Conservation (phyloP, 75 land plant species). For the Chamaecyparis obtusa region DNA sequence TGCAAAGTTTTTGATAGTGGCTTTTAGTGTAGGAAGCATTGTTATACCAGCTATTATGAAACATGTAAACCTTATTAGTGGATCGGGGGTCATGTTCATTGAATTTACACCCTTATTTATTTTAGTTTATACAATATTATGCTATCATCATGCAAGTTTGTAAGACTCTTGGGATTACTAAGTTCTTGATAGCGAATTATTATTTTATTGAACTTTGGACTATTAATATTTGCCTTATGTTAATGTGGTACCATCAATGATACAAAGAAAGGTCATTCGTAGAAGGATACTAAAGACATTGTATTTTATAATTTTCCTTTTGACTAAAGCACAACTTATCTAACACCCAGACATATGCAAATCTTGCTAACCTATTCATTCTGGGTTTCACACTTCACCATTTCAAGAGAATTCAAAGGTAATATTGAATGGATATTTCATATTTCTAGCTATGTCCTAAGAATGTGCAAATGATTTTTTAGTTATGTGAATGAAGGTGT, state of each 20-base stretch:
- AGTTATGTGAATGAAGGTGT: background rate
- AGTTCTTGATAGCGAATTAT: background rate
- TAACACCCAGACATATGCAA: background rate
- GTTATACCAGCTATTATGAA: slow-evolving; percentile 93
- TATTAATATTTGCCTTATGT: background rate
- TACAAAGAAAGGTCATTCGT: background rate
- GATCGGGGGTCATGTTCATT: slow-evolving; percentile 85
- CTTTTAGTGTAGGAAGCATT: slow-evolving; percentile 89
- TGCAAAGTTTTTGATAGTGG: slow-evolving; percentile 94
- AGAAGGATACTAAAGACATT: background rate
- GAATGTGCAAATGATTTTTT: background rate
- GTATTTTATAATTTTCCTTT: background rate
- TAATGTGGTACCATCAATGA: background rate
- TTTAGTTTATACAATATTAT: slow-evolving; percentile 72
- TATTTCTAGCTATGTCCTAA: background rate
- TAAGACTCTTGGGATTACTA: slow-evolving; percentile 63
- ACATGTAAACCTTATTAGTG: slow-evolving; percentile 80
- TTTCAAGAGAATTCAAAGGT: background rate
- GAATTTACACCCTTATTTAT: slow-evolving; percentile 83
- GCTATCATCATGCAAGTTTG: slow-evolving; percentile 73
- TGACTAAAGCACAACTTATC: background rate
- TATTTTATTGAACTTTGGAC: background rate
- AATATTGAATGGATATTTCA: background rate
- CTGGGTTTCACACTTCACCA: background rate
- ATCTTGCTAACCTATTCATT: background rate